These are phyloP conservation scores for Oryza rufipogon DNA, from an alignment of 176 grass and related monocot species.

Conservation along the genomic window DNA sequence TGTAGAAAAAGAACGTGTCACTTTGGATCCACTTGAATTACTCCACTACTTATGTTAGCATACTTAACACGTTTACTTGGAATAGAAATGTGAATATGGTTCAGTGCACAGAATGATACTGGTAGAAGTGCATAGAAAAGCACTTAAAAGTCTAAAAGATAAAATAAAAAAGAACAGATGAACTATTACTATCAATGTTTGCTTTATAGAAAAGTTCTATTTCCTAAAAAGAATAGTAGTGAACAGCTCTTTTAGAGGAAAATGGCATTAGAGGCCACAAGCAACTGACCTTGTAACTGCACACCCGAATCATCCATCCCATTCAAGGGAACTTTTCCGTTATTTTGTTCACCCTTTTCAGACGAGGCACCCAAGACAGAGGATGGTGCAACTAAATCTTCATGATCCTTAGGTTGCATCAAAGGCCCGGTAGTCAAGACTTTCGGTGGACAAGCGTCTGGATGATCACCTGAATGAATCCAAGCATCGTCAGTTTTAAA, in stretches of 20 bases:
- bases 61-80: not conserved
- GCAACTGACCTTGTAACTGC: conserved; percentile 53
- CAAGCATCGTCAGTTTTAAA: conserved; percentile 10
- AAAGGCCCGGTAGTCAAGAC: conserved; percentile 14
- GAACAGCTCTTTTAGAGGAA: not conserved
- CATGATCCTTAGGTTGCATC: conserved; percentile 22
- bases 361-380: conserved; percentile 10
- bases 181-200: not conserved
- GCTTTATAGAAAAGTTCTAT: not conserved
- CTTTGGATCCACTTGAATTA: conserved; percentile 19
- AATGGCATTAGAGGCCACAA: conserved; percentile 32
- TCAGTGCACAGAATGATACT: not conserved
- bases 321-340: conserved; percentile 14
- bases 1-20: conserved; percentile 51
- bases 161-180: not conserved
- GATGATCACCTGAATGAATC: conserved; percentile 36
- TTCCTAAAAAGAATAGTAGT: not conserved
- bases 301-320: conserved; percentile 30
- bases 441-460: conserved; percentile 29
- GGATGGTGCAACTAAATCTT: conserved; percentile 29
- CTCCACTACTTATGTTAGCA: conserved; percentile 7
- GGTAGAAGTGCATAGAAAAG: conserved; percentile 1
- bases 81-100: conserved; percentile 12
- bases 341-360: conserved; percentile 13
- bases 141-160: not conserved